These are phyloP conservation scores for Crepidotus variabilis DNA, from an alignment of 768 basidiomycete species.

Conservation along the genomic window DNA sequence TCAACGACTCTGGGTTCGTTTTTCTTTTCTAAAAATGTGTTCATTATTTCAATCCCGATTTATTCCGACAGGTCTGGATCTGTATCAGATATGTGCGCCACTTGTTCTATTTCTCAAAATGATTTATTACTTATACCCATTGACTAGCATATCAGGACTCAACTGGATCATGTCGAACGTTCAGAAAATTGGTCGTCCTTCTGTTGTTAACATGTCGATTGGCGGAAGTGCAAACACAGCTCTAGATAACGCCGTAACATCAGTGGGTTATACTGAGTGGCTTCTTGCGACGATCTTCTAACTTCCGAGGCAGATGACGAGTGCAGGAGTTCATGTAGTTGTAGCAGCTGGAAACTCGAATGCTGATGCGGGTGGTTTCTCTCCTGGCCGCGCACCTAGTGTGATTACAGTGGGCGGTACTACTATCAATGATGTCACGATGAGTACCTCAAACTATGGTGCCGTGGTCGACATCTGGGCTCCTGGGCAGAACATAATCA, in stretches of 20 bases:
- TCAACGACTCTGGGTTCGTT: slow-evolving; percentile 26
- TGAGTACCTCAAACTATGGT: slow-evolving; percentile 33
- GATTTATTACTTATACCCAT: neutral
- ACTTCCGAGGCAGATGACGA: slow-evolving; percentile 16
- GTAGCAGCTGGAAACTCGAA: slow-evolving; percentile 29
- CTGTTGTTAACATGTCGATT: slow-evolving; percentile 29
- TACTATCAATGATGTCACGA: slow-evolving; percentile 11
- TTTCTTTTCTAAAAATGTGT: neutral
- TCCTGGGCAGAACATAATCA: slow-evolving; percentile 28
- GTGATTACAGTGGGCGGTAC: slow-evolving; percentile 27
- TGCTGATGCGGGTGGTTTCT: slow-evolving; percentile 21
- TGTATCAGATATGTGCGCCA: slow-evolving; percentile 14
- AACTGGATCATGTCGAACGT: slow-evolving; percentile 22
- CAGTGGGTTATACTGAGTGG: slow-evolving; percentile 8
- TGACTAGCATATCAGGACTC: slow-evolving; percentile 16
- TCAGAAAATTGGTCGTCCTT: slow-evolving; percentile 18
- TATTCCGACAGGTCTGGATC: slow-evolving; percentile 10
- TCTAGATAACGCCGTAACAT: slow-evolving; percentile 28
- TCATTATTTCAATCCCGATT: neutral
- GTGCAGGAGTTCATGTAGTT: slow-evolving; percentile 26
- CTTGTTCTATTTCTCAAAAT: neutral
- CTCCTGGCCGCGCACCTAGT: slow-evolving; percentile 27
- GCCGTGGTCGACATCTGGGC: slow-evolving; percentile 31
- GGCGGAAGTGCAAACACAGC: slow-evolving; percentile 22
- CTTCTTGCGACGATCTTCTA: neutral